phyloP scores from a whole-genome alignment of 140 eudicot genomes.

The Cichorium intybus region DNA sequence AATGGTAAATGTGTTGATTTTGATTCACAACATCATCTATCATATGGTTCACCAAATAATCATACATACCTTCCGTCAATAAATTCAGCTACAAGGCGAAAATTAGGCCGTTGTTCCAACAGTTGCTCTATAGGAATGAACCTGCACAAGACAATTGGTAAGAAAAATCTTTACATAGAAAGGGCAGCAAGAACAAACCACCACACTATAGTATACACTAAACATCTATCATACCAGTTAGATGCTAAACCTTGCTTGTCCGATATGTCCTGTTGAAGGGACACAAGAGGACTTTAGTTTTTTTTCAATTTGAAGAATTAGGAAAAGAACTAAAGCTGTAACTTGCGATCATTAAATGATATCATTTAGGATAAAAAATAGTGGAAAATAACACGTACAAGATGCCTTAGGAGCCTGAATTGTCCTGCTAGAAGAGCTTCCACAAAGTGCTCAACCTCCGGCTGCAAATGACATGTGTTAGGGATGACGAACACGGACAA shows the following conservation, averaged over 20 bases:
- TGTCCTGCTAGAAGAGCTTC: constrained; percentile 64
- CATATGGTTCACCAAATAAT: not conserved
- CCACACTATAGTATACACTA: constrained; percentile 33
- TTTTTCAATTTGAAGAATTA: not conserved
- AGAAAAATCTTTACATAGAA: not conserved
- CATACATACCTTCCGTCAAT: constrained; percentile 43
- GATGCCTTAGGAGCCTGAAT: constrained; percentile 54
- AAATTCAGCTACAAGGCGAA: constrained; percentile 53
- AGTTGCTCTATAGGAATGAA: constrained; percentile 47
- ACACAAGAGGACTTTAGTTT: not conserved
- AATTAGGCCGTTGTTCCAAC: constrained; percentile 55
- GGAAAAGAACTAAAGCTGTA: not conserved
- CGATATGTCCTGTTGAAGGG: constrained; percentile 55
- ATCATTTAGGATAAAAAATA: not conserved
- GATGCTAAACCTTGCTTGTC: constrained; percentile 61
- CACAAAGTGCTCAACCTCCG: constrained; percentile 55
- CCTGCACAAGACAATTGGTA: constrained; percentile 27
- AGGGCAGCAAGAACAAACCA: not conserved
- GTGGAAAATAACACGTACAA: constrained; percentile 41
- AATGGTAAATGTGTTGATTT: not conserved
- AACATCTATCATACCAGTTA: constrained; percentile 51
- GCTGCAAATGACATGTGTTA: constrained; percentile 36
- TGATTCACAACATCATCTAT: not conserved
- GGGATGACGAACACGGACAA: not conserved
- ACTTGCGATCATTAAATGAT: not conserved